Evolutionary conservation across 2,329 filamentous ascomycete species (phyloP), one percentile per base, ranked within the genome.

Genomic region (Cordyceps militaris): DNA sequence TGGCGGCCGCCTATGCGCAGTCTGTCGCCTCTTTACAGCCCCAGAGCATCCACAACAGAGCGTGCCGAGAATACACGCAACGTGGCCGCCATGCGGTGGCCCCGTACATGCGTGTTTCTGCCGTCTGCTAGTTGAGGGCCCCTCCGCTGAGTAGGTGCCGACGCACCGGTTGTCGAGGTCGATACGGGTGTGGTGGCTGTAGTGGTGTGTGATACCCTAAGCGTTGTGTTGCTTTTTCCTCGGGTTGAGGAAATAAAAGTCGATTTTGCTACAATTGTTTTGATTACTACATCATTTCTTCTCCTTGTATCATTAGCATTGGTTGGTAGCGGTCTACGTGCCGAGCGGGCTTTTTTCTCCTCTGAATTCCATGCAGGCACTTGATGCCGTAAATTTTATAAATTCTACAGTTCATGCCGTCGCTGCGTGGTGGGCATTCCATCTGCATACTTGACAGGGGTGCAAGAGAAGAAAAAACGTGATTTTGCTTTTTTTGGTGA

Each of bases 301-400:
- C 4, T 28, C 4, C 10, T 21, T 55, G 52, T 46, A 46, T 38
- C 52, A 47, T 55, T 55, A 40, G 43, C 43, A 55, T 24, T 52
- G n/a, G 19, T 34, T 21, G 26, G 19, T 24, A 28, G 38, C 14
- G 4, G n/a, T 23, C 13, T 30, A 13, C 3, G 13, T 26, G 51
- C 51, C 14, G 40, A 24, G 26, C 26, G 9, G 9, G 38, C 40
- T 16, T 34, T 23, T 19, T 19, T 52, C 30, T 14, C 49, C 26
- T 44, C 24, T 43, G n/a, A 53, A 24, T 23, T 21, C 3, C n/a
- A 42, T 8, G 21, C 10, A 21, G 38, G 38, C n/a, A 42, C 10
- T 8, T 42, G 38, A 42, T 42, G n/a, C 38, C 38, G n/a, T 38
- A 10, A 8, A 21, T 42, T 21, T 19, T 6, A n/a, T 1, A 42